Evolutionary conservation across 2,329 filamentous ascomycete species (phyloP).

Genomic region (Cytospora piceae): DNA sequence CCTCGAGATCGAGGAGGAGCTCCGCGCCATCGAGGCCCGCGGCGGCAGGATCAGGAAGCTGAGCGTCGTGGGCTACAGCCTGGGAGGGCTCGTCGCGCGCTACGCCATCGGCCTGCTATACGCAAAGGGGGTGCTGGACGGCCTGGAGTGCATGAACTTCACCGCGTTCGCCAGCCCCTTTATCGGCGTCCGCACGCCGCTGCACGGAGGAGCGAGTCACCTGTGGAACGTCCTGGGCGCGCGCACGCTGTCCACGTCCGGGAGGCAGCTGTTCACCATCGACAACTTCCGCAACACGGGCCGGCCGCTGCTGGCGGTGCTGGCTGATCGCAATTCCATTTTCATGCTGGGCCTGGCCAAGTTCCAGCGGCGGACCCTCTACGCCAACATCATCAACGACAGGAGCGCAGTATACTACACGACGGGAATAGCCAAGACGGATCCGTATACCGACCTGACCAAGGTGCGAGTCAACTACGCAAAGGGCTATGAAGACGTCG

Average conservation of each 20-base stretch:
- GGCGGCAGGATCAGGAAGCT: constrained; percentile 79
- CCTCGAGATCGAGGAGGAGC: constrained; percentile 67
- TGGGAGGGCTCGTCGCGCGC: constrained; percentile 83
- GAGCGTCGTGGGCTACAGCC: constrained; percentile 86
- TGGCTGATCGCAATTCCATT: constrained; percentile 82
- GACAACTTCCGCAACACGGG: constrained; percentile 84
- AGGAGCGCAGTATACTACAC: constrained; percentile 82
- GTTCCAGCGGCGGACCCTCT: constrained; percentile 78
- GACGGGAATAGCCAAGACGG: constrained; percentile 73
- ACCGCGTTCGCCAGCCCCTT: constrained; percentile 89
- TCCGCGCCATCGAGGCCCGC: constrained; percentile 57
- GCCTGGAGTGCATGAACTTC: constrained; percentile 86
- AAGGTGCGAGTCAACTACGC: constrained; percentile 74
- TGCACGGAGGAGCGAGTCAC: constrained; percentile 66
- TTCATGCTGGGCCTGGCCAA: constrained; percentile 78
- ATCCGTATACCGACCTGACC: constrained; percentile 74
- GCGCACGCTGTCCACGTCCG: constrained; percentile 78
- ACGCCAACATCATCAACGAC: constrained; percentile 88
- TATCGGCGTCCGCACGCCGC: constrained; percentile 73
- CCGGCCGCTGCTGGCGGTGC: constrained; percentile 76
- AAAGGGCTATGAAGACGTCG: constrained; percentile 71
- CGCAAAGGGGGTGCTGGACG: constrained; percentile 78
- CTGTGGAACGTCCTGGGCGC: constrained; percentile 86
- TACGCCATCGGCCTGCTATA: constrained; percentile 86
- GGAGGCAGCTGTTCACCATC: constrained; percentile 83